These are phyloP conservation scores for Tylopilus felleus DNA, from an alignment of 768 basidiomycete genomes.

Conservation along the genomic window DNA sequence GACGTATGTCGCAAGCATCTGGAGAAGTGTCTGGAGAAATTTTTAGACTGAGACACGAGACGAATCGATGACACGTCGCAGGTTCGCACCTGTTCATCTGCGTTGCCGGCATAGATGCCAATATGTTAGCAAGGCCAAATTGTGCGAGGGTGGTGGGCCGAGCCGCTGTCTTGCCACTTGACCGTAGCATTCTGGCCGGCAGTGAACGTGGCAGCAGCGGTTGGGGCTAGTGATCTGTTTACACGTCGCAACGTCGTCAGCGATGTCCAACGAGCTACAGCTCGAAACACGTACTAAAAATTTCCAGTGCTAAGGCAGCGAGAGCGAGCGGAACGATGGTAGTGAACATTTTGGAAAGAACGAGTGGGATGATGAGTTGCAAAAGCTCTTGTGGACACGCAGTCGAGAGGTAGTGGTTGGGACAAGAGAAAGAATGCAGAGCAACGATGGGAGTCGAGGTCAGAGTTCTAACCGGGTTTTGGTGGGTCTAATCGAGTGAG, in stretches of 20 bases:
- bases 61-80: neutral
- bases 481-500: neutral
- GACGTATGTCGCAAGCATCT: constrained; percentile 43
- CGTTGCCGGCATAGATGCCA: constrained; percentile 60
- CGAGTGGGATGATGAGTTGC: constrained; percentile 21
- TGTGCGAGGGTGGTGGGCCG: too few relatives aligned
- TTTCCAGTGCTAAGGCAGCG: too few relatives aligned
- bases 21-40: constrained; percentile 50
- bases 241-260: constrained; percentile 31
- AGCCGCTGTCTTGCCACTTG: constrained; percentile 60
- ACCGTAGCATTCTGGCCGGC: constrained; percentile 51
- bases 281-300: too few relatives aligned
- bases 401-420: neutral
- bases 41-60: neutral
- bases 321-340: too few relatives aligned
- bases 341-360: constrained; percentile 33
- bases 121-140: too few relatives aligned
- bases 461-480: constrained; percentile 33
- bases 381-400: constrained; percentile 1
- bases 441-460: constrained; percentile 6
- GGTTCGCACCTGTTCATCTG: constrained; percentile 50
- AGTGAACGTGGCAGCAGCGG: constrained; percentile 40
- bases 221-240: constrained; percentile 57
- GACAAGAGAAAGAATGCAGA: neutral
- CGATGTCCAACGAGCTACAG: too few relatives aligned